Conservation (phyloP, 768 basidiomycete genomes). For the Clathrus columnatus region DNA sequence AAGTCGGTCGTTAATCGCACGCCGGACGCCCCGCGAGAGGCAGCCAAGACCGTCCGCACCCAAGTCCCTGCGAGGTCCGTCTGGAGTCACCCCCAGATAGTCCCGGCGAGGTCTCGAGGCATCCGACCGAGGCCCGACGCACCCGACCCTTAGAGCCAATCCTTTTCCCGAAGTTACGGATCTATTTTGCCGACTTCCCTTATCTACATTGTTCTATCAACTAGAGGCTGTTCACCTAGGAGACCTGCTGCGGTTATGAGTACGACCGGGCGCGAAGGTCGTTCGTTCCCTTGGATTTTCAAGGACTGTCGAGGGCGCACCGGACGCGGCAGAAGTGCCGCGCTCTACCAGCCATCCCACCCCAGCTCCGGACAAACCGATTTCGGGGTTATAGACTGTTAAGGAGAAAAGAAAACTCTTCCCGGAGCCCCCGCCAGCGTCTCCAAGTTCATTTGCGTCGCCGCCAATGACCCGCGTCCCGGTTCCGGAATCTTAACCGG, state of each 20-base stretch:
- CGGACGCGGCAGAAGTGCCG: too few relatives aligned
- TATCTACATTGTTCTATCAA: constrained; percentile 76
- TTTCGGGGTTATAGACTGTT: too few relatives aligned
- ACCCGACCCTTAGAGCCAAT: constrained; percentile 76
- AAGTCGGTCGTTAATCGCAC: constrained; percentile 59
- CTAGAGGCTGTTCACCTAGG: constrained; percentile 41
- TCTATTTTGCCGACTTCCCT: constrained; percentile 74
- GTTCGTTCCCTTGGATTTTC: constrained; percentile 73
- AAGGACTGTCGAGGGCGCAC: constrained; percentile 70
- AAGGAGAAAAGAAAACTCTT: constrained; percentile 78
- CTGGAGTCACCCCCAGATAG: constrained; percentile 44
- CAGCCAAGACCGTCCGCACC: constrained; percentile 42
- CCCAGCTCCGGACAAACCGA: too few relatives aligned
- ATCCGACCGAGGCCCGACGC: too few relatives aligned
- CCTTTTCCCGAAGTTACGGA: constrained; percentile 75
- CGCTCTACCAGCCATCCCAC: too few relatives aligned
- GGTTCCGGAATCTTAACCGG: constrained; percentile 72
- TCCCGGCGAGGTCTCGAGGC: constrained; percentile 62
- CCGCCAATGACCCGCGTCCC: constrained; percentile 62
- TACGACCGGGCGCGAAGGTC: constrained; percentile 62
- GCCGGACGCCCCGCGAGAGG: constrained; percentile 51
- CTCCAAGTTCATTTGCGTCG: constrained; percentile 68
- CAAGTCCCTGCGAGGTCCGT: constrained; percentile 34
- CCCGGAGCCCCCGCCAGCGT: constrained; percentile 41
- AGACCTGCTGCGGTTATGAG: too few relatives aligned